phyloP scores from a whole-genome alignment of 2,329 filamentous ascomycete species.

The Aspergillus sojae region DNA sequence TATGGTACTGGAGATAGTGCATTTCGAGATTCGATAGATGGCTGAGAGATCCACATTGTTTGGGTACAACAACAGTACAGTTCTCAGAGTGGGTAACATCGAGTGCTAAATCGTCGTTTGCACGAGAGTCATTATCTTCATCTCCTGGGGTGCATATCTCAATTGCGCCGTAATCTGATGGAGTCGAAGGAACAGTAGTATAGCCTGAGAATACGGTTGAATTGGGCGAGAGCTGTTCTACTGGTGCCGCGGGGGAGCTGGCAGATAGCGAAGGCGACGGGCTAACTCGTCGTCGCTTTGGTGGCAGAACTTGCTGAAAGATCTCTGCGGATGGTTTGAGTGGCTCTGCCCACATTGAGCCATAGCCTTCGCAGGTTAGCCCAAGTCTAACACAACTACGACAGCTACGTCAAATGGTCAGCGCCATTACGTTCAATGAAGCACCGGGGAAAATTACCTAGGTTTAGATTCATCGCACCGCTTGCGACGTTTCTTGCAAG shows the following conservation, averaged over 20 bases:
- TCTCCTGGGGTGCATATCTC: neutral
- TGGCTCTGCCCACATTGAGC: slow-evolving; percentile 39
- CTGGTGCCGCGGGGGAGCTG: slow-evolving; percentile 17
- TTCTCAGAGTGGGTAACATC: neutral
- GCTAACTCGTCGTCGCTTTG: slow-evolving; percentile 27
- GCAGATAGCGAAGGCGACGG: slow-evolving; percentile 20
- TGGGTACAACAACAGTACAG: slow-evolving; percentile 17
- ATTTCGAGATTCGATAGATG: slow-evolving; percentile 35
- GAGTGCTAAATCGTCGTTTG: neutral
- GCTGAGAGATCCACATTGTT: slow-evolving; percentile 23
- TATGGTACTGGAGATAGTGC: slow-evolving; percentile 43
- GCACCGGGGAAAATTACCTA: slow-evolving; percentile 24
- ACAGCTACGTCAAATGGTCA: slow-evolving; percentile 29
- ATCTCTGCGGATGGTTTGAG: slow-evolving; percentile 34
- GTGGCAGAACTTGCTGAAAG: slow-evolving; percentile 26
- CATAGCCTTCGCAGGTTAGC: slow-evolving; percentile 41
- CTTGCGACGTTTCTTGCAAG: slow-evolving; percentile 42
- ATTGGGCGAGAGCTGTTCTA: slow-evolving; percentile 14
- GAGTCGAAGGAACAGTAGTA: slow-evolving; percentile 5
- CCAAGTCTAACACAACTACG: slow-evolving; percentile 37
- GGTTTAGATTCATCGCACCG: slow-evolving; percentile 43
- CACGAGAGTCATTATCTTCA: slow-evolving; percentile 4
- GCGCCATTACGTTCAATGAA: neutral
- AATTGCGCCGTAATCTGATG: slow-evolving; percentile 5
- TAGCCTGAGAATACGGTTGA: slow-evolving; percentile 6